A percentile compares a stretch with the other conserved stretches of the same genome.
These are phyloP conservation scores for Pelargonium myrrhifolium DNA, from an alignment of 441 rosid genomes.

Conservation along the genomic window DNA sequence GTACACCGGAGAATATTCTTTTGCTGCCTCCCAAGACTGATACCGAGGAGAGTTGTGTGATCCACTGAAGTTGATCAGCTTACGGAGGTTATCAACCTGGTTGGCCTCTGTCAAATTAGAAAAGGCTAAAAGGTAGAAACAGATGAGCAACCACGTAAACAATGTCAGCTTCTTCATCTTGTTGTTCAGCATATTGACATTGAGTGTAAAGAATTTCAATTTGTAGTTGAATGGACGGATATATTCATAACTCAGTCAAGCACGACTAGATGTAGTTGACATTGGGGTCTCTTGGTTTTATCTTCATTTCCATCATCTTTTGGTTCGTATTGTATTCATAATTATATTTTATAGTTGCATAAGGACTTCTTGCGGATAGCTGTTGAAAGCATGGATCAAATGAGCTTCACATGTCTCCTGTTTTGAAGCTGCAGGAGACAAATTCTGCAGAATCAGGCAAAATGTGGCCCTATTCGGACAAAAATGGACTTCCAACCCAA, in stretches of 20 bases:
- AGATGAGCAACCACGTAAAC: neutral
- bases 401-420: too few species aligned
- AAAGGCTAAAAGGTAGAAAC: neutral
- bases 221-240: neutral
- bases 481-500: too few species aligned
- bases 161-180: neutral
- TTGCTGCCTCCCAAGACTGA: neutral
- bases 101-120: conserved; percentile 12
- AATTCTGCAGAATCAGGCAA: too few species aligned
- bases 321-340: too few species aligned
- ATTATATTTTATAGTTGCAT: too few species aligned
- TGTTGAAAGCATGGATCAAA: too few species aligned
- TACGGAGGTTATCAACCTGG: conserved; percentile 11
- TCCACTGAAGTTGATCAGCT: conserved; percentile 12
- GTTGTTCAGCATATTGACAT: neutral
- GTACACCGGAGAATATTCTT: conserved; percentile 1
- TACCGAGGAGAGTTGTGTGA: neutral
- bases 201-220: neutral
- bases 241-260: neutral
- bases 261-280: too few species aligned
- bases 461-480: too few species aligned
- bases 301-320: too few species aligned
- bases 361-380: too few species aligned
- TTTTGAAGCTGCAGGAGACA: too few species aligned
- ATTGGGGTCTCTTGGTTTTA: too few species aligned